Evolutionary conservation across 1,284 basidiomycete species (phyloP).

Genomic region (Fomitopsis schrenkii): DNA sequence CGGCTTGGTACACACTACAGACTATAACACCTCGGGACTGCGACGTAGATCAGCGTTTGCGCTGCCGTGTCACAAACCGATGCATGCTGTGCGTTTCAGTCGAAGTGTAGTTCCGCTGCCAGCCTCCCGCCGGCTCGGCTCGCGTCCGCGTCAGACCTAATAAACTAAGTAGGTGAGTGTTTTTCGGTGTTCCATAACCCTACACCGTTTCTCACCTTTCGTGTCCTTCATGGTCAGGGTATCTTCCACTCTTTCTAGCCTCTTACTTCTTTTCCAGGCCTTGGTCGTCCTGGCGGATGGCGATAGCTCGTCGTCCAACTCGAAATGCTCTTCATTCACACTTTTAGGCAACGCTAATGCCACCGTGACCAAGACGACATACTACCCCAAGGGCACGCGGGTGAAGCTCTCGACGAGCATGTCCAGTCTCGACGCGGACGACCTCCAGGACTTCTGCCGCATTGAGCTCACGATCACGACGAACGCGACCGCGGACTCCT

Average conservation of each 20-base stretch:
- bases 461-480: constrained; percentile 17
- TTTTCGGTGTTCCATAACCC: no score
- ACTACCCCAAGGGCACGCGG: background rate
- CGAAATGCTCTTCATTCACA: background rate
- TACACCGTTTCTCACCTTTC: background rate
- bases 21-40: no score
- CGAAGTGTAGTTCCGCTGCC: no score
- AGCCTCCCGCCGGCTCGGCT: no score
- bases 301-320: background rate
- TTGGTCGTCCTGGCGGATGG: background rate
- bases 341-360: background rate
- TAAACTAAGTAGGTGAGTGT: no score
- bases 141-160: no score
- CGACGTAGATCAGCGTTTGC: no score
- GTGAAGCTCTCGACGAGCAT: background rate
- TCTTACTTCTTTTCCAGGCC: background rate
- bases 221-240: background rate
- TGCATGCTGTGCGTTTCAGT: no score
- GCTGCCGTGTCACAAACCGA: no score
- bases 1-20: no score
- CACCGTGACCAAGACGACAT: background rate
- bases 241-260: background rate
- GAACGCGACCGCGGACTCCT: constrained; percentile 19
- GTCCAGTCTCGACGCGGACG: constrained; percentile 10
- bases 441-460: constrained; percentile 17